phyloP scores from a whole-genome alignment of 805 yeast genomes.

The Kregervanrija delftensis region DNA sequence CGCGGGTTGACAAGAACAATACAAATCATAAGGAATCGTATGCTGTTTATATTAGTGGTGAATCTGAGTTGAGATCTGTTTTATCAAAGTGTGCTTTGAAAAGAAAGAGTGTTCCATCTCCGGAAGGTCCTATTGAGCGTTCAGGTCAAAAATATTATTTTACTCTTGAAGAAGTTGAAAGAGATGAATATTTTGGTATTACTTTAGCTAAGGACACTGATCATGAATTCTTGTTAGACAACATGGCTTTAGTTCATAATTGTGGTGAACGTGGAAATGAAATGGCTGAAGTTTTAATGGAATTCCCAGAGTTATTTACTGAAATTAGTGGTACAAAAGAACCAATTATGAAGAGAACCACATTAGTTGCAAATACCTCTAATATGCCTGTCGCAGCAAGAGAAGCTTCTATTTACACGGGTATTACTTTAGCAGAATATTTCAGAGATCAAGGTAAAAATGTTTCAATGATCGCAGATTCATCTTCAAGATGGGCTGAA shows the following conservation, averaged over 20 bases:
- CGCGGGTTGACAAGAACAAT: conserved; percentile 13
- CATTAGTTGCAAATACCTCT: conserved; percentile 96
- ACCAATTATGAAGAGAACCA: conserved; percentile 99
- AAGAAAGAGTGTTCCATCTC: conserved; percentile 14
- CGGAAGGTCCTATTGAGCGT: conserved; percentile 11
- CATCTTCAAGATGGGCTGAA: conserved; percentile 99
- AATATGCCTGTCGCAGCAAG: conserved; percentile 99
- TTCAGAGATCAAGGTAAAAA: conserved; percentile 99
- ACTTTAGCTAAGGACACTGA: conserved; percentile 34
- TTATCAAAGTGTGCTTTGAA: conserved; percentile 22
- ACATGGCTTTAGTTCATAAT: conserved; percentile 21
- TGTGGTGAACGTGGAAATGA: conserved; percentile 95
- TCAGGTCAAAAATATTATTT: conserved; percentile 25
- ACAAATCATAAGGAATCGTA: conserved; percentile 2
- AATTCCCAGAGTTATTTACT: conserved; percentile 95
- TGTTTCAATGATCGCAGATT: conserved; percentile 99
- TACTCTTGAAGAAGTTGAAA: conserved; percentile 20
- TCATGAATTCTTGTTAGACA: conserved; percentile 35
- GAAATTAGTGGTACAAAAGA: conserved; percentile 90
- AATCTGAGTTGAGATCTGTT: conserved; percentile 19
- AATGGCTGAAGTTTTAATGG: conserved; percentile 99
- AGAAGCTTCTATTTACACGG: conserved; percentile 99
- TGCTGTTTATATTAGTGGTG: conserved; percentile 18
- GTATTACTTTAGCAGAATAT: conserved; percentile 97
- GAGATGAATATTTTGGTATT: conserved; percentile 36